A percentile compares a stretch with the other conserved stretches of the same genome.
Evolutionary conservation across 805 yeast species (phyloP).

Genomic region (Dipodascus albidus): DNA sequence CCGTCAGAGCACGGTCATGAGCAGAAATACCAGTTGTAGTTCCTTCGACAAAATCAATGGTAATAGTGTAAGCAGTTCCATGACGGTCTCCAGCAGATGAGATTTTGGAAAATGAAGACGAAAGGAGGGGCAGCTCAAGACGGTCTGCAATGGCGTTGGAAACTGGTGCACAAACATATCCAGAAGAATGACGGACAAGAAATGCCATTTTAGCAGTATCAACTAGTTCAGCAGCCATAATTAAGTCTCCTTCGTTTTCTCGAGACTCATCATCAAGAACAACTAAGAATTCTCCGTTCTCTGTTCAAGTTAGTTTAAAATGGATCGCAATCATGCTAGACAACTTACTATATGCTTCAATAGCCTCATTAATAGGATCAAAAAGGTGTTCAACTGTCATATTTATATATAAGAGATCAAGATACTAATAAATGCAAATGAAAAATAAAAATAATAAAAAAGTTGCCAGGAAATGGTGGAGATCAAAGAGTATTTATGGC

Average conservation of each 20-base stretch:
- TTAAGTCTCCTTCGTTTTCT: constrained; percentile 95
- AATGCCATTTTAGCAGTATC: constrained; percentile 90
- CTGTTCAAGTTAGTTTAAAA: constrained; percentile 13
- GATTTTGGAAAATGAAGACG: constrained; percentile 32
- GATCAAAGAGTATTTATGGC: not conserved
- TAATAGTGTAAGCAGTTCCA: constrained; percentile 93
- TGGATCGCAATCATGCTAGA: constrained; percentile 3
- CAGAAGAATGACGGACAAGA: constrained; percentile 59
- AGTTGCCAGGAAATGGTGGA: not conserved
- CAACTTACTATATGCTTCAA: constrained; percentile 49
- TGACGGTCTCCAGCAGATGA: constrained; percentile 50
- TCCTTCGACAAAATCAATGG: constrained; percentile 76
- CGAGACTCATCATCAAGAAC: constrained; percentile 97
- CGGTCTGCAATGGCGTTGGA: constrained; percentile 66
- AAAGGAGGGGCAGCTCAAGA: constrained; percentile 72
- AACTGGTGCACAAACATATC: constrained; percentile 89
- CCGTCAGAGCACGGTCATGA: constrained; percentile 82
- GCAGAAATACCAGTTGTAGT: constrained; percentile 98
- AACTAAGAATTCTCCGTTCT: constrained; percentile 70
- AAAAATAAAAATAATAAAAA: too few relatives aligned
- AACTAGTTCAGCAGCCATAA: constrained; percentile 76
- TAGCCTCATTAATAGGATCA: constrained; percentile 54
- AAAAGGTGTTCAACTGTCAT: constrained; percentile 22
- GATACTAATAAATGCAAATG: not conserved
- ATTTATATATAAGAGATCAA: not conserved